Evolutionary conservation across 768 basidiomycete genomes (phyloP), one percentile per base, ranked within the genome.

Genomic region (Exsudoporus frostii): DNA sequence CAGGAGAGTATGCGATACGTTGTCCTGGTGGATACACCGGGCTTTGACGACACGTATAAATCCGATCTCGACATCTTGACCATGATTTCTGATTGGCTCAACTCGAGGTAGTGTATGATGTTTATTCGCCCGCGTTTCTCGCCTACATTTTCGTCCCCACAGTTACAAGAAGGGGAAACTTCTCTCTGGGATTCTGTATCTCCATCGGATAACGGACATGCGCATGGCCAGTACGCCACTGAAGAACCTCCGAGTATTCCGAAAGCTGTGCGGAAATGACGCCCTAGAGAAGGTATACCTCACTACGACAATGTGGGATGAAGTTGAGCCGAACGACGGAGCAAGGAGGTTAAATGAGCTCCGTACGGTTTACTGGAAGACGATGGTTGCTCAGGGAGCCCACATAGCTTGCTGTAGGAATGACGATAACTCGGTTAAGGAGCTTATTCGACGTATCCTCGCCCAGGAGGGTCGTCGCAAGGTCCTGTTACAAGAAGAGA

Each of bases 301-400:
- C n/a, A 68, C 64, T 11, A 73, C 75, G 1, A 74, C 74, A 14
- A 74, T 72, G 69, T 76, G 74, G 74, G 70, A 69, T 53, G 62
- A 63, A 38, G 58, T 71, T 17, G 59, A 58, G 0, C 33, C 20
- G 5, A 41, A 32, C 0, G 53, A 59, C 4, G 73, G 69, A 5
- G 38, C 55, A 25, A 43, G 42, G 38, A 61, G 61, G 54, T 20
- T 54, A 9, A 10, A 44, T 6, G 53, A 63, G 36, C 59, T 63
- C 14, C n/a, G 3, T 19, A 10, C 1, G 19, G 38, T 45, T 1
- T 60, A 48, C 37, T 60, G 58, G 58, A 43, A 39, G 36, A 1
- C 11, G 1, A 55, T 60, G 58, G 37, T 44, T 8, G 22, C 2
- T 19, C 44, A 36, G 5, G 64, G 63, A 6, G 61, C 60, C 2